These are phyloP conservation scores for Lenwebbia sp. DNA, from an alignment of 345 rosid genomes.

Conservation along the genomic window DNA sequence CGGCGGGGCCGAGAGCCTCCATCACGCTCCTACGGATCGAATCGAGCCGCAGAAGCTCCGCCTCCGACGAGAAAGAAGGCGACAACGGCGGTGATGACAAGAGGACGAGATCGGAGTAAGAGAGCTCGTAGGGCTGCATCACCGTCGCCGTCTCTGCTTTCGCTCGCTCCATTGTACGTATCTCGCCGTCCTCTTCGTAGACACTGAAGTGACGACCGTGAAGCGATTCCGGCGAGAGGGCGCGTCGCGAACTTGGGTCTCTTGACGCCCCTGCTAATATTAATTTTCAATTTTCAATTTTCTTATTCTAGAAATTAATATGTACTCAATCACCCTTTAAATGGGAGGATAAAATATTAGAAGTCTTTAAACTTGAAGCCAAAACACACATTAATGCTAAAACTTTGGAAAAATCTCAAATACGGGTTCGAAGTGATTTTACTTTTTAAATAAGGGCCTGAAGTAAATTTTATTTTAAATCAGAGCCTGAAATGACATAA, in stretches of 20 bases:
- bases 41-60: conserved; percentile 20
- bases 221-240: background rate
- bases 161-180: background rate
- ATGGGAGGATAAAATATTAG: background rate
- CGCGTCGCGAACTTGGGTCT: background rate
- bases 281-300: background rate
- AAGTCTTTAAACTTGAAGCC: background rate
- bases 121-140: conserved; percentile 38
- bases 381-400: background rate
- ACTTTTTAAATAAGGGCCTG: no score
- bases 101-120: conserved; percentile 40
- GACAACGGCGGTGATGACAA: conserved; percentile 11
- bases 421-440: no score
- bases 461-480: no score
- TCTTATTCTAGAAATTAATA: background rate
- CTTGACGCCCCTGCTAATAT: background rate
- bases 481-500: no score
- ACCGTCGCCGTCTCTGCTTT: background rate
- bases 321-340: background rate
- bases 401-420: no score
- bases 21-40: conserved; percentile 26
- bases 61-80: background rate
- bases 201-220: background rate
- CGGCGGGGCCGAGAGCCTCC: conserved; percentile 63
- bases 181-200: background rate